Percentiles rank a stretch among this genome's conserved stretches.
Conservation (phyloP, 2,329 filamentous ascomycete genomes). For the Cladosporium austrohemisphaericum region DNA sequence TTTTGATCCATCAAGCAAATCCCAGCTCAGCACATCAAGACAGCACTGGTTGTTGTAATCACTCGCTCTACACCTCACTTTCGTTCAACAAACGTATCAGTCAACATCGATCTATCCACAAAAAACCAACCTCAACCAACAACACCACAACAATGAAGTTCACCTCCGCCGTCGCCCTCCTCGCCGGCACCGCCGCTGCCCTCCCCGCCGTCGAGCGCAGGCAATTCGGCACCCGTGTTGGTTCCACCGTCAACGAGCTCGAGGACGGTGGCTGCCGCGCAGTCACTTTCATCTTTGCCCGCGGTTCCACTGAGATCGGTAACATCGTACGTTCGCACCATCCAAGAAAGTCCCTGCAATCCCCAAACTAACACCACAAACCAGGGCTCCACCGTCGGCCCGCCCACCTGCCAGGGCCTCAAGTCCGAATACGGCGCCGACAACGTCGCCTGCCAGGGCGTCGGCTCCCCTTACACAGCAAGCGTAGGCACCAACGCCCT, state of each 20-base stretch:
- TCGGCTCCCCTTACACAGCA: conserved; percentile 25
- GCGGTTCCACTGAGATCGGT: conserved; percentile 52
- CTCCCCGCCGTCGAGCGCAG: conserved; percentile 10
- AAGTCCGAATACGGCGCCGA: conserved; percentile 20
- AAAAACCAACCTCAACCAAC: not conserved
- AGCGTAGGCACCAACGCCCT: conserved; percentile 22
- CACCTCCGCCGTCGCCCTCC: conserved; percentile 7
- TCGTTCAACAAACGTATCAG: conserved; percentile 2
- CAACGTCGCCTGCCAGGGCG: conserved; percentile 28
- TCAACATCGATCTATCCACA: not conserved
- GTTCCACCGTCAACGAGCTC: conserved; percentile 20
- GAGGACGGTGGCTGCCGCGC: conserved; percentile 38
- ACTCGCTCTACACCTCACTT: conserved; percentile 6
- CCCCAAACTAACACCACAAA: not conserved
- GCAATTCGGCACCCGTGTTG: conserved; percentile 9
- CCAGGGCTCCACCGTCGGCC: conserved; percentile 25
- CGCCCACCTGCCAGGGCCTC: conserved; percentile 25
- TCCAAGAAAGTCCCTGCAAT: not conserved
- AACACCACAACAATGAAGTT: conserved; percentile 13
- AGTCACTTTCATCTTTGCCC: conserved; percentile 56
- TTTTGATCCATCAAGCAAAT: not conserved
- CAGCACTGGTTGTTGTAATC: conserved; percentile 5
- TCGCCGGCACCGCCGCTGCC: conserved; percentile 10
- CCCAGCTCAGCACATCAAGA: not conserved
- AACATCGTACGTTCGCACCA: conserved; percentile 44